Evolutionary conservation across 2,329 filamentous ascomycete species (phyloP).

Genomic region (Verticillium nubilum): DNA sequence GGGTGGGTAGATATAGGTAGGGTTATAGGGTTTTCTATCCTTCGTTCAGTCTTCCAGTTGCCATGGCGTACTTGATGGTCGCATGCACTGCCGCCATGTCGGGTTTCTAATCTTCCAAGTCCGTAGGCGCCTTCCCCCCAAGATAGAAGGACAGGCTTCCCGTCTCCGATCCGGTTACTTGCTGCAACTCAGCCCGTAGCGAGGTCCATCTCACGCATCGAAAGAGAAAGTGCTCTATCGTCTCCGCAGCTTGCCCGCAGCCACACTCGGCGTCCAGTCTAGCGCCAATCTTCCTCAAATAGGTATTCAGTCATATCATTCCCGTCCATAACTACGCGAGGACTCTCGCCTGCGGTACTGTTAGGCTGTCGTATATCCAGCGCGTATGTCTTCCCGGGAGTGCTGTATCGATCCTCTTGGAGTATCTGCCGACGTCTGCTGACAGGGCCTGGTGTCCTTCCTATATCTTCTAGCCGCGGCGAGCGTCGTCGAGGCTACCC

Average conservation of each 20-base stretch:
- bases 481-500: neutral
- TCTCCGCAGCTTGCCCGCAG: constrained; percentile 15
- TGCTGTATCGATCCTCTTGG: constrained; percentile 12
- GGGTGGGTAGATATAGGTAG: neutral
- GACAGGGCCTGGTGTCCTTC: constrained; percentile 2
- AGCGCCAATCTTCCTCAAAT: constrained; percentile 5
- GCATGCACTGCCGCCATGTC: constrained; percentile 20
- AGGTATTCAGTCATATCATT: constrained; percentile 13
- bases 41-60: constrained; percentile 16
- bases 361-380: constrained; percentile 13
- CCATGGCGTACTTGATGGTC: constrained; percentile 22
- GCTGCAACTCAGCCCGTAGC: neutral
- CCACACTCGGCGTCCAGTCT: constrained; percentile 3
- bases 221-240: constrained; percentile 21
- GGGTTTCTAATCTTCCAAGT: constrained; percentile 19
- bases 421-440: constrained; percentile 10
- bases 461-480: neutral
- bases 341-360: constrained; percentile 12
- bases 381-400: constrained; percentile 13
- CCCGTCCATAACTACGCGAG: constrained; percentile 13
- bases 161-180: neutral
- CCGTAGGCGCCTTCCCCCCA: neutral
- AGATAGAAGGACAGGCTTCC: too few species aligned
- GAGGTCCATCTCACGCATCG: constrained; percentile 19
- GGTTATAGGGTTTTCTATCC: neutral